Percentiles rank a stretch among this genome's conserved stretches.
These are phyloP conservation scores for Arabidopsis suecica DNA, from an alignment of 345 rosid species.

Conservation along the genomic window DNA sequence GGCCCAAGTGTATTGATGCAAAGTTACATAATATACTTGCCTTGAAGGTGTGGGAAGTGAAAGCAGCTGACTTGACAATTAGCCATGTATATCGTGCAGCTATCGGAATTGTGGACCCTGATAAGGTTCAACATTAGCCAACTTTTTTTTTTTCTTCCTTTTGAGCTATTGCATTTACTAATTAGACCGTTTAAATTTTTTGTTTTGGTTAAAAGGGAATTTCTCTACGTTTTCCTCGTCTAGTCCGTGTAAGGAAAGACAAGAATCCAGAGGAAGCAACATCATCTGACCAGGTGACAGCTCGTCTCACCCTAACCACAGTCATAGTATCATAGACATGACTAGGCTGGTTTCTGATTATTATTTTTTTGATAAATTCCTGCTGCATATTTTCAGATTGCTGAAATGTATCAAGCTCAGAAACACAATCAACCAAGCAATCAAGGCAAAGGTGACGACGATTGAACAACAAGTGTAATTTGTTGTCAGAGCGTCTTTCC, in stretches of 20 bases:
- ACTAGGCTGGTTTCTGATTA: not conserved
- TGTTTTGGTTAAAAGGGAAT: constrained; percentile 56
- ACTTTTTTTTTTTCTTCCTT: not conserved
- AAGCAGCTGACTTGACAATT: constrained; percentile 91
- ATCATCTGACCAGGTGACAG: constrained; percentile 51
- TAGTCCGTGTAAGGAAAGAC: constrained; percentile 67
- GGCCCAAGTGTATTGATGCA: not conserved
- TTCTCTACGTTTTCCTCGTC: constrained; percentile 85
- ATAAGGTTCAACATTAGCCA: constrained; percentile 59
- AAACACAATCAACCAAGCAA: constrained; percentile 66
- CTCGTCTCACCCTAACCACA: not conserved
- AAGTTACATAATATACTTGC: constrained; percentile 7
- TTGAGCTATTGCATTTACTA: too few relatives aligned
- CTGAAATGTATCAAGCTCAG: constrained; percentile 81
- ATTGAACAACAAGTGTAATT: constrained; percentile 42
- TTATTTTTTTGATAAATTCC: not conserved
- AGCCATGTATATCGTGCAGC: constrained; percentile 91
- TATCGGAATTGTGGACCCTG: constrained; percentile 70
- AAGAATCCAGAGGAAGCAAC: constrained; percentile 79
- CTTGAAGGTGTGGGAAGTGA: constrained; percentile 93
- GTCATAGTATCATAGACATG: not conserved
- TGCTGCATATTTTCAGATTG: constrained; percentile 60
- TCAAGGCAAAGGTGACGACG: constrained; percentile 61
- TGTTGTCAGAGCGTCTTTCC: too few relatives aligned
- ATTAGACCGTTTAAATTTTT: not conserved